These are phyloP conservation scores for Tylopilus sp. DNA, from an alignment of 1,284 basidiomycete genomes.

Conservation along the genomic window DNA sequence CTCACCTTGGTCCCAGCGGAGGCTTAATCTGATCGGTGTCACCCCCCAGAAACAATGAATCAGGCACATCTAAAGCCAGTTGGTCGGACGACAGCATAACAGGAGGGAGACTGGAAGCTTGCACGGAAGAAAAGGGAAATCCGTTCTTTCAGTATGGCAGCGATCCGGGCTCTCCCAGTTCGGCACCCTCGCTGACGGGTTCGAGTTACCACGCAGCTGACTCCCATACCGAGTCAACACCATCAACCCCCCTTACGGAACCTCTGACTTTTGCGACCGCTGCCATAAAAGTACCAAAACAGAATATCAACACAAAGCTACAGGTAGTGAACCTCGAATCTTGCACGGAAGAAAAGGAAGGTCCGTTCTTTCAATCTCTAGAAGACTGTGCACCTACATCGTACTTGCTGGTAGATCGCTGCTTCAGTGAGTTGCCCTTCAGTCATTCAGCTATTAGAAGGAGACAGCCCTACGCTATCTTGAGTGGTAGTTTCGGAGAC, in stretches of 20 bases:
- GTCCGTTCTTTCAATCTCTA: conserved; percentile 9
- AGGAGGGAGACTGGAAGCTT: too few relatives aligned
- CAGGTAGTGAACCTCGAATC: conserved; percentile 5
- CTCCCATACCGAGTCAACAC: conserved; percentile 11
- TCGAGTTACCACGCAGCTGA: conserved; percentile 13
- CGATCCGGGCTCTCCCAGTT: background rate
- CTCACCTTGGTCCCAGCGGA: background rate
- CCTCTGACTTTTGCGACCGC: conserved; percentile 8
- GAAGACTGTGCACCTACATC: background rate
- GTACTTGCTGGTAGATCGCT: conserved; percentile 7
- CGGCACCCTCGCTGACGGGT: background rate
- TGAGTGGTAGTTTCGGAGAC: conserved; percentile 21
- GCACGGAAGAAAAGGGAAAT: too few relatives aligned
- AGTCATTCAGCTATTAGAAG: conserved; percentile 10
- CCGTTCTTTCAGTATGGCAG: too few relatives aligned
- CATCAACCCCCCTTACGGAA: conserved; percentile 10
- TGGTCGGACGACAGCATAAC: too few relatives aligned
- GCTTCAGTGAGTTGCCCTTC: conserved; percentile 12
- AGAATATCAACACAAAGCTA: background rate
- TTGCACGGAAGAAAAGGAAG: conserved; percentile 7
- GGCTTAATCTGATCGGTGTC: background rate
- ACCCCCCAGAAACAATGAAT: background rate
- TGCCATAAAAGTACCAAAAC: background rate
- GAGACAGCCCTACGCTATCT: conserved; percentile 11
- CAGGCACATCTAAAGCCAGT: too few relatives aligned